phyloP scores from a whole-genome alignment of 129 eudicot species.

The Tagetes erecta region DNA sequence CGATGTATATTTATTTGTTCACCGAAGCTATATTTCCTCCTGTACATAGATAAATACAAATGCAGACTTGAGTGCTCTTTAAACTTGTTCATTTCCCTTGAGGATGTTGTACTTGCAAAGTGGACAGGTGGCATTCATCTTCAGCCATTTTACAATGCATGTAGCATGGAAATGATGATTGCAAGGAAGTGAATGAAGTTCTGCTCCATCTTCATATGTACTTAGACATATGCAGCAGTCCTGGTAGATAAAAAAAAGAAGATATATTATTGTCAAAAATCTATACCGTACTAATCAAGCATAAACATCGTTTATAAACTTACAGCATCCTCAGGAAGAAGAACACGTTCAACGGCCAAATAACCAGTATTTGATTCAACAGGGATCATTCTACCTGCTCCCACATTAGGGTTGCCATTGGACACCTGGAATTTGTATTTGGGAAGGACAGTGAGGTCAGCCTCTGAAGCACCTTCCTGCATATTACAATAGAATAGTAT shows the following conservation, averaged over 20 bases:
- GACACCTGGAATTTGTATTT: constrained; percentile 68
- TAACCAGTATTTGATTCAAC: constrained; percentile 54
- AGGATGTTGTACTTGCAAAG: constrained; percentile 94
- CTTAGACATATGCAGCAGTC: constrained; percentile 92
- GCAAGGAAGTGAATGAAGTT: constrained; percentile 82
- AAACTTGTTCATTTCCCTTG: constrained; percentile 76
- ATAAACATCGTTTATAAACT: constrained; percentile 32
- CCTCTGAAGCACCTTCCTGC: constrained; percentile 97
- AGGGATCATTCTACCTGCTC: constrained; percentile 86
- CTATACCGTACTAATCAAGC: not conserved
- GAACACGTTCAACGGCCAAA: constrained; percentile 68
- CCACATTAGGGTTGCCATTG: constrained; percentile 50
- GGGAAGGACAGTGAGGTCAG: constrained; percentile 73
- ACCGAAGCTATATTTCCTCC: constrained; percentile 17
- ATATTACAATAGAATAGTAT: constrained; percentile 17
- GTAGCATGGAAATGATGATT: constrained; percentile 76
- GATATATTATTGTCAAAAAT: not conserved
- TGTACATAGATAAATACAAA: constrained; percentile 39
- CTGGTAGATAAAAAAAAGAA: constrained; percentile 31
- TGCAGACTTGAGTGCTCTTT: constrained; percentile 8
- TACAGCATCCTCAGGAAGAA: constrained; percentile 94
- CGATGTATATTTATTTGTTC: constrained; percentile 16
- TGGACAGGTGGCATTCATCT: constrained; percentile 95
- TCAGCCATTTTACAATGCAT: constrained; percentile 93
- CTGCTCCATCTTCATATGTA: constrained; percentile 75